Conservation (phyloP, 2,329 filamentous ascomycete genomes). For the Parascedosporium putredinis region DNA sequence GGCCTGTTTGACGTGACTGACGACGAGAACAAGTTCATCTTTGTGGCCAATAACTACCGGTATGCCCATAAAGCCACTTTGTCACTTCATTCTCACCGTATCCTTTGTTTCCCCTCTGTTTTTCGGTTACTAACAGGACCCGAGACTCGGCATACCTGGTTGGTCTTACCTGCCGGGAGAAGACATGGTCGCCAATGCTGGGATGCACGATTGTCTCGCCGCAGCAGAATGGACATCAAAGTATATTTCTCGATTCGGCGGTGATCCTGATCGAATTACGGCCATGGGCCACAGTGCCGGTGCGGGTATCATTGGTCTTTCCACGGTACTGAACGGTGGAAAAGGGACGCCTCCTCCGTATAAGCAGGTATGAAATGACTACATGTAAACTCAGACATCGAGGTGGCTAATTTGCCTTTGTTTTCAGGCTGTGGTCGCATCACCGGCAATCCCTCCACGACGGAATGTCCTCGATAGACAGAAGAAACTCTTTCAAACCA, state of each 20-base stretch:
- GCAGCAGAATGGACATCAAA: constrained; percentile 12
- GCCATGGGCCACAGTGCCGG: constrained; percentile 41
- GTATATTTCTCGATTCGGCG: constrained; percentile 43
- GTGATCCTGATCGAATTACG: constrained; percentile 37
- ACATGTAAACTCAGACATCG: background rate
- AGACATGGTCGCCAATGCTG: constrained; percentile 14
- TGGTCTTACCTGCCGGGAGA: constrained; percentile 10
- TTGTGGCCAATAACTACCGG: constrained; percentile 15
- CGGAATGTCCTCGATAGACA: constrained; percentile 10
- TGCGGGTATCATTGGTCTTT: constrained; percentile 42
- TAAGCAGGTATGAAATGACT: constrained; percentile 18
- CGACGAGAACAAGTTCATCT: constrained; percentile 12
- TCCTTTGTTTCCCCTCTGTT: too few species aligned
- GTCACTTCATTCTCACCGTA: background rate
- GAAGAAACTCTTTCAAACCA: constrained; percentile 8
- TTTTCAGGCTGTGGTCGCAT: constrained; percentile 11
- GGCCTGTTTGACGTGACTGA: constrained; percentile 13
- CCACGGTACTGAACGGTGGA: constrained; percentile 35
- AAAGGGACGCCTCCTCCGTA: constrained; percentile 24
- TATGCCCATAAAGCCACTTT: background rate
- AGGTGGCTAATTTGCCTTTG: too few species aligned
- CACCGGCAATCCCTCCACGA: constrained; percentile 10
- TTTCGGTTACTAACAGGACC: background rate
- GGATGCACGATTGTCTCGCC: constrained; percentile 13
- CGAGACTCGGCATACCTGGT: constrained; percentile 12